Evolutionary conservation across 2,329 filamentous ascomycete species (phyloP).

Genomic region (Fusarium pseudograminearum): DNA sequence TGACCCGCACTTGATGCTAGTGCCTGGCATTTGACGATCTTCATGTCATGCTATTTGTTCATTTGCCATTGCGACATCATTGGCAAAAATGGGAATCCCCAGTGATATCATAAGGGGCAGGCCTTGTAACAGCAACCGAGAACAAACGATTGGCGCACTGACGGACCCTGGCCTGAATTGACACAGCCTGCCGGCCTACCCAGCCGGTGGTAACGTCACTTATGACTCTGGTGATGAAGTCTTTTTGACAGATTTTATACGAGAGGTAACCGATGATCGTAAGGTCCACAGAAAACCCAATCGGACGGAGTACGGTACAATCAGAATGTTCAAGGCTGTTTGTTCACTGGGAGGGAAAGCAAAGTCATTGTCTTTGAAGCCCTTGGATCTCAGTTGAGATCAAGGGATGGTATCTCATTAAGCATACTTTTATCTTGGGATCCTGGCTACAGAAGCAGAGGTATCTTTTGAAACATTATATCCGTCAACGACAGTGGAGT

Average conservation of each 20-base stretch:
- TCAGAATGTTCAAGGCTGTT: background rate
- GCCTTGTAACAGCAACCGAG: slow-evolving; percentile 21
- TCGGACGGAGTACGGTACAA: background rate
- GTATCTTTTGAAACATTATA: slow-evolving; percentile 46
- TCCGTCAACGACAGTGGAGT: slow-evolving; percentile 40
- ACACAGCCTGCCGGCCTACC: slow-evolving; percentile 10
- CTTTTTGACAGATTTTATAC: slow-evolving; percentile 24
- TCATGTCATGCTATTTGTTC: slow-evolving; percentile 37
- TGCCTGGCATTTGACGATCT: slow-evolving; percentile 34
- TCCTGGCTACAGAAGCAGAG: slow-evolving; percentile 40
- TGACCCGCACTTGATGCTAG: slow-evolving; percentile 38
- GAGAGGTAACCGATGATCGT: slow-evolving; percentile 41
- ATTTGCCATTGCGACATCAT: slow-evolving; percentile 29
- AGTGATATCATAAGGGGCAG: slow-evolving; percentile 38
- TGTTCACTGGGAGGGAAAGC: slow-evolving; percentile 8
- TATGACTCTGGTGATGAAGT: slow-evolving; percentile 12
- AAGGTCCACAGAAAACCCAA: slow-evolving; percentile 16
- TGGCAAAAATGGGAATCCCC: slow-evolving; percentile 38
- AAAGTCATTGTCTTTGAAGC: slow-evolving; percentile 19
- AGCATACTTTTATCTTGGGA: slow-evolving; percentile 47
- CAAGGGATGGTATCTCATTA: slow-evolving; percentile 41
- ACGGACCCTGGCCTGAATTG: slow-evolving; percentile 16
- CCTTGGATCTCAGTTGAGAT: slow-evolving; percentile 25
- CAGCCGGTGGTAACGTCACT: slow-evolving; percentile 39
- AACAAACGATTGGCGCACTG: slow-evolving; percentile 18